Percentiles rank a stretch among this genome's conserved stretches.
These are phyloP conservation scores for Nelumbo lutea DNA, from an alignment of 164 flowering plant species.

Conservation along the genomic window DNA sequence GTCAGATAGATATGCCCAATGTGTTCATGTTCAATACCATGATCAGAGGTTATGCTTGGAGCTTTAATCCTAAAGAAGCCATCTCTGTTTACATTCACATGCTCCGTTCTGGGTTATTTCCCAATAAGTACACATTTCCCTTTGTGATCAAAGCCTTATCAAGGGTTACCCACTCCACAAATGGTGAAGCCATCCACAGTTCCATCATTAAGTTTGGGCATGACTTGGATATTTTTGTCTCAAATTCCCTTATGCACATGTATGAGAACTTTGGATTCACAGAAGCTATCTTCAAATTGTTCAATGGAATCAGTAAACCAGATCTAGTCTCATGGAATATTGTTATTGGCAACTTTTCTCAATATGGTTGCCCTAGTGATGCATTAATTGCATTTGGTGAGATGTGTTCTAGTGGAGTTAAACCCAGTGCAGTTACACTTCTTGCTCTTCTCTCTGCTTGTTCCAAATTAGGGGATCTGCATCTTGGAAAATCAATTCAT, in stretches of 20 bases:
- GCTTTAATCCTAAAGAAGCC: slow-evolving; percentile 5
- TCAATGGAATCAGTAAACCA: slow-evolving; percentile 10
- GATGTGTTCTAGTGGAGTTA: slow-evolving; percentile 13
- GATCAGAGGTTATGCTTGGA: slow-evolving; percentile 13
- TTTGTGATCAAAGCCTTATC: slow-evolving; percentile 15
- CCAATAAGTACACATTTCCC: slow-evolving; percentile 17
- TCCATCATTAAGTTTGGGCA: slow-evolving; percentile 11
- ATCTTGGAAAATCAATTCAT: slow-evolving; percentile 13
- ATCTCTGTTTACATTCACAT: slow-evolving; percentile 6
- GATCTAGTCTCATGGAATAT: slow-evolving; percentile 22
- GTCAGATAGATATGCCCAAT: slow-evolving; percentile 11
- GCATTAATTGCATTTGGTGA: slow-evolving; percentile 4
- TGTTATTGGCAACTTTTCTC: slow-evolving; percentile 14
- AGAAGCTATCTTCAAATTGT: slow-evolving; percentile 2
- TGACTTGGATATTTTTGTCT: slow-evolving; percentile 9
- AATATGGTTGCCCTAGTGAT: slow-evolving; percentile 9
- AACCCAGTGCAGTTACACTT: slow-evolving; percentile 13
- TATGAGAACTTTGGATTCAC: slow-evolving; percentile 12
- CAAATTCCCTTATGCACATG: slow-evolving; percentile 12
- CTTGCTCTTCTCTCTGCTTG: slow-evolving; percentile 14
- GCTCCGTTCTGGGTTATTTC: slow-evolving; percentile 10
- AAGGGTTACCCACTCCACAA: background rate
- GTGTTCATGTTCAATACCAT: slow-evolving; percentile 14
- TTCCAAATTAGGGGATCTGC: slow-evolving; percentile 9
- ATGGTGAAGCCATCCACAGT: slow-evolving; percentile 11